phyloP scores from a whole-genome alignment of 371 early-diverging fungal genomes.

The Mortierella sp. region DNA sequence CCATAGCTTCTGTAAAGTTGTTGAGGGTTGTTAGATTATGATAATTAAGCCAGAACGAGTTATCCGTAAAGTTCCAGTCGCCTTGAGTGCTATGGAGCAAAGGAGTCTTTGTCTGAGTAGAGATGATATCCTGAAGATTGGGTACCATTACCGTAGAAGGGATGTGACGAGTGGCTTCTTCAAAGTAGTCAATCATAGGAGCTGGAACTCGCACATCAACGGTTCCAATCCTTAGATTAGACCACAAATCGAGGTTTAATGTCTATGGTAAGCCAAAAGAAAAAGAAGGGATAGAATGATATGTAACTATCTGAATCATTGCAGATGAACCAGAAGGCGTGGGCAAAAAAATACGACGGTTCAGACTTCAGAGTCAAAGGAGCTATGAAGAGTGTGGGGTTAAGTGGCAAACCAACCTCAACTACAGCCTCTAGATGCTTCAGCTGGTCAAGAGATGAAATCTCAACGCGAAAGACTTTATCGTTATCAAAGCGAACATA shows the following conservation, averaged over 20 bases:
- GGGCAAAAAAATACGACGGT: neutral
- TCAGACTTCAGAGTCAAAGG: neutral
- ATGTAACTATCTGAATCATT: neutral
- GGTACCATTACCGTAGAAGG: conserved; percentile 45
- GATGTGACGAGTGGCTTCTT: conserved; percentile 2
- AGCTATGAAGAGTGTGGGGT: neutral
- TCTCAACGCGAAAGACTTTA: conserved; percentile 41
- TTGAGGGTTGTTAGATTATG: conserved; percentile 50
- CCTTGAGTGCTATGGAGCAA: neutral
- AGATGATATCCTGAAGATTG: conserved; percentile 48
- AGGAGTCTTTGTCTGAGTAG: conserved; percentile 21
- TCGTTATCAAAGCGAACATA: conserved; percentile 52
- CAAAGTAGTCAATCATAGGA: conserved; percentile 9
- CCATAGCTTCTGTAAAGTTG: conserved; percentile 52
- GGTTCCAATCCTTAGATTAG: conserved; percentile 43
- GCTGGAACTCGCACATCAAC: conserved; percentile 52
- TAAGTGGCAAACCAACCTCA: conserved; percentile 25
- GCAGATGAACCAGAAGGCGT: too few relatives aligned
- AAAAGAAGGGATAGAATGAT: neutral
- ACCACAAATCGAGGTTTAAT: conserved; percentile 52
- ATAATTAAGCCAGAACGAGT: conserved; percentile 44
- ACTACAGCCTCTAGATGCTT: conserved; percentile 32
- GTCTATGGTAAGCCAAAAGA: conserved; percentile 16
- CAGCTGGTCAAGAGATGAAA: conserved; percentile 30
- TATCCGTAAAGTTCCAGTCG: conserved; percentile 41